Evolutionary conservation across 2,329 filamentous ascomycete species (phyloP).

Genomic region (Colletotrichum siamense): DNA sequence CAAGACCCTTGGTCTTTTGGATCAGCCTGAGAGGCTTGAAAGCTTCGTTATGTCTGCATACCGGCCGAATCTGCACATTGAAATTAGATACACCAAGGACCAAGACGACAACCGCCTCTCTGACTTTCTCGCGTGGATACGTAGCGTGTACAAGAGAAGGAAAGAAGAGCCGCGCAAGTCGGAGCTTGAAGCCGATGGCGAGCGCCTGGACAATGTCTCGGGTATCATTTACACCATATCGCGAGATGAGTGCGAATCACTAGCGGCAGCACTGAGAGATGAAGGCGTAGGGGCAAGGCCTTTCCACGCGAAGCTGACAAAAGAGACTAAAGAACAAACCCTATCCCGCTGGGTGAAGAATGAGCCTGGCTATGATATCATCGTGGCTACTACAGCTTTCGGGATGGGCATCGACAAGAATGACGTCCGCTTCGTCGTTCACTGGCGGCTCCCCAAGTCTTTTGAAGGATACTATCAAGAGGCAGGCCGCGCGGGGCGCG

Average conservation of each 20-base stretch:
- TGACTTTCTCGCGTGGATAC: constrained; percentile 80
- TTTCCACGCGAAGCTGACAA: constrained; percentile 73
- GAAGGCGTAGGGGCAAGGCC: constrained; percentile 77
- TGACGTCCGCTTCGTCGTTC: constrained; percentile 91
- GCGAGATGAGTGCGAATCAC: constrained; percentile 74
- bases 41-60: constrained; percentile 85
- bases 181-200: constrained; percentile 60
- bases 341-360: constrained; percentile 76
- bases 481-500: constrained; percentile 87
- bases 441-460: constrained; percentile 92
- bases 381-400: constrained; percentile 94
- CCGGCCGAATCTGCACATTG: constrained; percentile 87
- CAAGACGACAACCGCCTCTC: constrained; percentile 74
- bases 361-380: constrained; percentile 81
- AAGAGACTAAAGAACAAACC: constrained; percentile 73
- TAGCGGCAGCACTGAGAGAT: constrained; percentile 68
- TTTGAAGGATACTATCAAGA: constrained; percentile 98
- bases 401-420: constrained; percentile 98
- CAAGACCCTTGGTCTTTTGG: constrained; percentile 71
- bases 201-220: constrained; percentile 68
- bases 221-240: constrained; percentile 84
- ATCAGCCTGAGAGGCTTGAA: constrained; percentile 62
- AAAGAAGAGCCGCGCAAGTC: constrained; percentile 60
- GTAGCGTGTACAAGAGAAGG: constrained; percentile 73
- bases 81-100: constrained; percentile 83